Evolutionary conservation across 139 green algal genomes (phyloP).

Genomic region (Tetraselmis chui): DNA sequence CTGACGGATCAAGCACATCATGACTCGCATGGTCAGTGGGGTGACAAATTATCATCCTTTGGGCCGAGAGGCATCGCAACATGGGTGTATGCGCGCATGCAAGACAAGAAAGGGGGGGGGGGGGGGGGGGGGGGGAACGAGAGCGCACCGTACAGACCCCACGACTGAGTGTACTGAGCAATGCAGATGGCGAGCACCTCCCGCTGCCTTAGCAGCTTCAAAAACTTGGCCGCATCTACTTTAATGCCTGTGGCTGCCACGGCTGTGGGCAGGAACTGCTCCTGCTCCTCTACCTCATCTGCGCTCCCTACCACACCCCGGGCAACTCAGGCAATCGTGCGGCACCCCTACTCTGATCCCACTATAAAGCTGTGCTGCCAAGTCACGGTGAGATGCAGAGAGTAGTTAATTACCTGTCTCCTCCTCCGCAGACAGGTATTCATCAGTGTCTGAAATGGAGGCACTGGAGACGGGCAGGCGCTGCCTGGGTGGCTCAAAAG

Average conservation of each 20-base stretch:
- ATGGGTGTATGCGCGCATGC: no score
- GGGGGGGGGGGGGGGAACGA: no score
- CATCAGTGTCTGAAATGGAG: conserved; percentile 3
- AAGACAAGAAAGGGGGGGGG: no score
- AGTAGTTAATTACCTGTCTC: neutral
- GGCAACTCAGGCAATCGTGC: no score
- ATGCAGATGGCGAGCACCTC: conserved; percentile 70
- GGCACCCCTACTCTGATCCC: no score
- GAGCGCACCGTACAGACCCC: conserved; percentile 58
- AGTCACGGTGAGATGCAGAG: neutral
- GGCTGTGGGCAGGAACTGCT: neutral
- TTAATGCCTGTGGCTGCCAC: neutral
- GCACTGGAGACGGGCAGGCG: neutral
- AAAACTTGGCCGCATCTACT: conserved; percentile 11
- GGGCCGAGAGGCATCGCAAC: no score
- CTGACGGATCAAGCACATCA: no score
- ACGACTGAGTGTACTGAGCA: conserved; percentile 56
- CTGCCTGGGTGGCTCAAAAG: conserved; percentile 6
- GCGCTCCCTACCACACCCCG: no score
- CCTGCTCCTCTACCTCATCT: neutral
- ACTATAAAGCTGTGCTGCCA: neutral
- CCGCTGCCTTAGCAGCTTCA: conserved; percentile 29
- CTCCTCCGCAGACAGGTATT: no score
- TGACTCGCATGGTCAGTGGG: no score
- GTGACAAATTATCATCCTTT: no score